Conservation (phyloP, 108 stramenopile species). For the Tribonema minus region DNA sequence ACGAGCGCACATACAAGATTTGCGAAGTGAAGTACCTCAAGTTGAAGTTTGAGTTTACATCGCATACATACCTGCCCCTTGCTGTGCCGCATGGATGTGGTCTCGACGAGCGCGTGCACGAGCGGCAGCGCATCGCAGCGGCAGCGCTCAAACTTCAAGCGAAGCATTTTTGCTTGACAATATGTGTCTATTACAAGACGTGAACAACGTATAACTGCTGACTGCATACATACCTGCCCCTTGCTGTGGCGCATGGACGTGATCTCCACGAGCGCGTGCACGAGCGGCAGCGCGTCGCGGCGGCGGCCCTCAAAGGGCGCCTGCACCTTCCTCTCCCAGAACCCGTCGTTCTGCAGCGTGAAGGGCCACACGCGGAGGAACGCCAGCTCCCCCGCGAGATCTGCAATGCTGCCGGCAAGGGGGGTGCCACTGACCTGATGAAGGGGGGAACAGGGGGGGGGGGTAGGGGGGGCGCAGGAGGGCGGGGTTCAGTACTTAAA, state of each 20-base stretch:
- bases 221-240: slow-evolving; percentile 56
- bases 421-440: slow-evolving; percentile 73
- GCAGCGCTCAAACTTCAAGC: too few relatives aligned
- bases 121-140: slow-evolving; percentile 54
- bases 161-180: too few relatives aligned
- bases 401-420: slow-evolving; percentile 64
- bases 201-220: too few relatives aligned
- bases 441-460: too few relatives aligned
- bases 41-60: too few relatives aligned
- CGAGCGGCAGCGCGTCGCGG: slow-evolving; percentile 46
- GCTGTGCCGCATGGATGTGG: slow-evolving; percentile 65
- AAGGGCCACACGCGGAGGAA: slow-evolving; percentile 72
- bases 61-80: slow-evolving; percentile 62
- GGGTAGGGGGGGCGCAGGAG: too few relatives aligned
- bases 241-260: slow-evolving; percentile 68
- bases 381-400: slow-evolving; percentile 71
- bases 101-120: slow-evolving; percentile 55
- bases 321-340: slow-evolving; percentile 66
- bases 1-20: too few relatives aligned
- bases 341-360: slow-evolving; percentile 69
- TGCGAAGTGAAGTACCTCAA: too few relatives aligned
- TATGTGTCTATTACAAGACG: too few relatives aligned
- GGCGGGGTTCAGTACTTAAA: too few relatives aligned
- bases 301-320: slow-evolving; percentile 53
- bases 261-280: slow-evolving; percentile 54